phyloP scores from a whole-genome alignment of 2,329 filamentous ascomycete species.

The Metarhizium album region DNA sequence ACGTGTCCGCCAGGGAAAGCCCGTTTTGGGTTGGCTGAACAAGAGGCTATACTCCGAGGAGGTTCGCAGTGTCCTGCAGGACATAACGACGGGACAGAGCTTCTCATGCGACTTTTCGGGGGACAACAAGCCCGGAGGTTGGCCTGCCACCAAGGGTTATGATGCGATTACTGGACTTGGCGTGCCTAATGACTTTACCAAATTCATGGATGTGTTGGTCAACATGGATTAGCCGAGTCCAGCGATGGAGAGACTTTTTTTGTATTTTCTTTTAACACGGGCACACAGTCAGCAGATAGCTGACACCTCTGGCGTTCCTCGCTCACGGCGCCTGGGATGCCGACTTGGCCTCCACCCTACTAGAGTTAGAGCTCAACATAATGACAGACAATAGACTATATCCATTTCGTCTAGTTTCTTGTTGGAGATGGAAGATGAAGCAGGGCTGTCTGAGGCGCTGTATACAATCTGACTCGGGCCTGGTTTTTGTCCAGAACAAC shows the following conservation, averaged over 20 bases:
- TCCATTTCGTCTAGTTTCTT: too few relatives aligned
- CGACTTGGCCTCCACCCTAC: too few relatives aligned
- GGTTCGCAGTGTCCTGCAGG: conserved; percentile 27
- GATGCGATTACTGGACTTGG: conserved; percentile 41
- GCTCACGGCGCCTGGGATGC: too few relatives aligned
- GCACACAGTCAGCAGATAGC: too few relatives aligned
- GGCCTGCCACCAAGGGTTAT: conserved; percentile 33
- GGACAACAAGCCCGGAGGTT: conserved; percentile 26
- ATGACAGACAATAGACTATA: too few relatives aligned
- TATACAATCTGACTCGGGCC: too few relatives aligned
- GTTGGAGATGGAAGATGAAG: too few relatives aligned
- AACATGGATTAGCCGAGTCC: conserved; percentile 7
- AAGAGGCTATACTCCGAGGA: conserved; percentile 31
- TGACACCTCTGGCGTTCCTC: too few relatives aligned
- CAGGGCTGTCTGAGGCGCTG: too few relatives aligned
- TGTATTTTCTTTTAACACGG: too few relatives aligned
- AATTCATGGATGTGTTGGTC: conserved; percentile 24
- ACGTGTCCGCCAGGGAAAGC: conserved; percentile 36
- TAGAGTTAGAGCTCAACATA: too few relatives aligned
- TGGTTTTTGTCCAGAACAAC: too few relatives aligned
- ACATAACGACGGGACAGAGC: conserved; percentile 31
- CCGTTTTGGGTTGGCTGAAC: conserved; percentile 43
- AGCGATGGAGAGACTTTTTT: neutral
- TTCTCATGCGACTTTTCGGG: conserved; percentile 27
- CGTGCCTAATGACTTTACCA: conserved; percentile 30